A percentile compares a stretch with the other conserved stretches of the same genome.
These are phyloP conservation scores for Xylaria grammica DNA, from an alignment of 495 filamentous ascomycete species.

Conservation along the genomic window DNA sequence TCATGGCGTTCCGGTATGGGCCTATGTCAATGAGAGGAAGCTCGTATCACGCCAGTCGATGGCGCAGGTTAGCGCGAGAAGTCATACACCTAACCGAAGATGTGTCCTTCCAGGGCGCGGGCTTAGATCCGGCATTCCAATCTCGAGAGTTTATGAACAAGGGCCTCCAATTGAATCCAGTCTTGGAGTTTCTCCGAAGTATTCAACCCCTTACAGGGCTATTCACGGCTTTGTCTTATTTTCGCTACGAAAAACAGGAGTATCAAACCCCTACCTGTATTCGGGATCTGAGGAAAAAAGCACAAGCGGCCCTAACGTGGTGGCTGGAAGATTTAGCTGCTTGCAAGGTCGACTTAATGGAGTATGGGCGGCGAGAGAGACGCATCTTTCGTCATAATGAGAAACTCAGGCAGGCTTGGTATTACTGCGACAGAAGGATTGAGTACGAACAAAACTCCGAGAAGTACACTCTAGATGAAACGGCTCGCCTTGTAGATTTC, in stretches of 20 bases:
- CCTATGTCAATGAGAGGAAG: not conserved
- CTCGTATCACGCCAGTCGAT: not conserved
- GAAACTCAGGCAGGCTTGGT: not conserved
- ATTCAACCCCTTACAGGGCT: not conserved
- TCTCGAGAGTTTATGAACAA: not conserved
- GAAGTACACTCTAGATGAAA: not conserved
- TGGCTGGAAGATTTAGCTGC: conserved; percentile 9
- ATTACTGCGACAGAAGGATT: not conserved
- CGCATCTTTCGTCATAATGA: not conserved
- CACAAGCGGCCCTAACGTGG: not conserved
- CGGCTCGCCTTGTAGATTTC: not conserved
- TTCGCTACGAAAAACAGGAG: not conserved
- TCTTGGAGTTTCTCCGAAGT: not conserved
- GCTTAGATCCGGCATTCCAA: not conserved
- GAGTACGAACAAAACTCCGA: not conserved
- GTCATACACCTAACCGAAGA: not conserved
- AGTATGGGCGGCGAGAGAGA: conserved; percentile 7
- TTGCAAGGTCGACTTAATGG: not conserved
- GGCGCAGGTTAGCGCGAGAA: conserved; percentile 1
- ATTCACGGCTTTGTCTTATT: conserved; percentile 1
- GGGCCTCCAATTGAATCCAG: not conserved
- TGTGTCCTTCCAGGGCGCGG: not conserved
- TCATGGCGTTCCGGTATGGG: not conserved
- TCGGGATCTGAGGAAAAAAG: not conserved
- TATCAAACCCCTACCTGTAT: not conserved